Evolutionary conservation across 345 rosid genomes (phyloP).

Genomic region (Firmiana major): DNA sequence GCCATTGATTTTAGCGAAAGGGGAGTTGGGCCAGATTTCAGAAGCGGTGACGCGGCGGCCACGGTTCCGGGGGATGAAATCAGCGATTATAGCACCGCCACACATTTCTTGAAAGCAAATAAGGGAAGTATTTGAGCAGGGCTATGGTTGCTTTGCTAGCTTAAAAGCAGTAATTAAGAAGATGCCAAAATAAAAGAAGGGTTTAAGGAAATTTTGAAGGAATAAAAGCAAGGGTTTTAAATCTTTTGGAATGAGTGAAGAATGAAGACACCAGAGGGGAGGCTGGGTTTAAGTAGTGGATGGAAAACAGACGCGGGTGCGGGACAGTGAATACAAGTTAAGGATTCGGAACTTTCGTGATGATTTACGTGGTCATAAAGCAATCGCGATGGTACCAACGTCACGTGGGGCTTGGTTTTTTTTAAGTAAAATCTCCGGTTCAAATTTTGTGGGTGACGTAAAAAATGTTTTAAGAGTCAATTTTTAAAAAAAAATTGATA

Average conservation of each 20-base stretch:
- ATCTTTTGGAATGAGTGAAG: not conserved
- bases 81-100: constrained; percentile 62
- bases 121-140: not conserved
- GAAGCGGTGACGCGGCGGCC: constrained; percentile 31
- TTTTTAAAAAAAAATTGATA: no score
- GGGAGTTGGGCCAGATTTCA: constrained; percentile 53
- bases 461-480: no score
- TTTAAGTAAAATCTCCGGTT: no score
- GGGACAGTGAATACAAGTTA: not conserved
- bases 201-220: not conserved
- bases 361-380: no score
- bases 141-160: not conserved
- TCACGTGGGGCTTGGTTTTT: no score
- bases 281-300: constrained; percentile 7
- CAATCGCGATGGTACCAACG: no score
- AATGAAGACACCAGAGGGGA: not conserved
- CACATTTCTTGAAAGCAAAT: constrained; percentile 41
- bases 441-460: no score
- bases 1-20: constrained; percentile 21
- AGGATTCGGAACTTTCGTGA: constrained; percentile 3
- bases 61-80: constrained; percentile 43
- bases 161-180: not conserved
- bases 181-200: not conserved
- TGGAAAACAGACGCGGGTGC: not conserved
- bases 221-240: not conserved